These are phyloP conservation scores for Pseudogymnoascus sp. DNA, from an alignment of 2,329 filamentous ascomycete genomes.

Conservation along the genomic window DNA sequence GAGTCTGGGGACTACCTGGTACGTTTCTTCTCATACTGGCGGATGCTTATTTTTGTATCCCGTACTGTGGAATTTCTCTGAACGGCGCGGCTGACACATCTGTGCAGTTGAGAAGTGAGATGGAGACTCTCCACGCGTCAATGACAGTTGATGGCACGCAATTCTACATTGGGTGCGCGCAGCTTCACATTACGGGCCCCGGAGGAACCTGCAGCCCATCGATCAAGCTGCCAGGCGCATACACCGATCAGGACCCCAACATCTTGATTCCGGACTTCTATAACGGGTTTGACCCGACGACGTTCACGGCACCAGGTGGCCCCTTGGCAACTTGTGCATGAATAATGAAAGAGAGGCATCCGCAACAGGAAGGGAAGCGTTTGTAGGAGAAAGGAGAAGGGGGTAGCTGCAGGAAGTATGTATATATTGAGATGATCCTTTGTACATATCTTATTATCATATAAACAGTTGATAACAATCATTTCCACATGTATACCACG, in stretches of 20 bases:
- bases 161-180: constrained; percentile 27
- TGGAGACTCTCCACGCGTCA: constrained; percentile 30
- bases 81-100: not conserved
- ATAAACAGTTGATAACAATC: not conserved
- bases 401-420: not conserved
- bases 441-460: not conserved
- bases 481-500: not conserved
- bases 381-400: not conserved
- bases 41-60: too few relatives aligned
- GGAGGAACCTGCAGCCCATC: constrained; percentile 19
- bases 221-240: constrained; percentile 24
- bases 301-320: constrained; percentile 27
- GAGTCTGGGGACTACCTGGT: constrained; percentile 29
- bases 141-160: constrained; percentile 27
- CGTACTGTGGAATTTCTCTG: not conserved
- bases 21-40: not conserved
- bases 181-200: constrained; percentile 23
- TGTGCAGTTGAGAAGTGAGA: constrained; percentile 29
- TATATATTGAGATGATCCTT: constrained; percentile 6
- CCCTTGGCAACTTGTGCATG: constrained; percentile 16
- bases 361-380: too few relatives aligned
- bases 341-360: not conserved
- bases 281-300: constrained; percentile 29
- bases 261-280: constrained; percentile 15
- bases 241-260: constrained; percentile 22